These are phyloP conservation scores for Acacia pycnantha DNA, from an alignment of 331 rosid genomes.

Conservation along the genomic window DNA sequence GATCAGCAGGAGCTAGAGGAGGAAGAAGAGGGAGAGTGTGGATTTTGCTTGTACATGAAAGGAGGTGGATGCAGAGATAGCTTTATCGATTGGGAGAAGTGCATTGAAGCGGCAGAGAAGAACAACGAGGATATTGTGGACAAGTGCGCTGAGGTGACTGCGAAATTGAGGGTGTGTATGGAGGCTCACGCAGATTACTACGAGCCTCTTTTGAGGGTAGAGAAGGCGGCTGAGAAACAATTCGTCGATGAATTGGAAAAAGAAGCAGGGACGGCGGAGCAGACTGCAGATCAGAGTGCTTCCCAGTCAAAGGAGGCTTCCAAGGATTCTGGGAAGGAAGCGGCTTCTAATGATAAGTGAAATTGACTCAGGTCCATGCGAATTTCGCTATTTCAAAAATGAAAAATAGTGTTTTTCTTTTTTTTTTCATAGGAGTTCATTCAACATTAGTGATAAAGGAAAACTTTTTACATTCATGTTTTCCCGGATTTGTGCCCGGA, in stretches of 20 bases:
- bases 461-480: not conserved
- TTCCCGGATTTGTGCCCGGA: not conserved
- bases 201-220: slow-evolving; percentile 75
- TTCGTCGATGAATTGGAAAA: slow-evolving; percentile 36
- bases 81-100: slow-evolving; percentile 72
- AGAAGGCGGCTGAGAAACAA: slow-evolving; percentile 59
- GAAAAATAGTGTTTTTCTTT: not conserved
- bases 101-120: slow-evolving; percentile 73
- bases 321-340: not conserved
- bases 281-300: not conserved
- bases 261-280: not conserved
- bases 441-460: slow-evolving; percentile 11
- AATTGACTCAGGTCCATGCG: not conserved
- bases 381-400: not conserved
- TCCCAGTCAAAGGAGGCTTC: not conserved
- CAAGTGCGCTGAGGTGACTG: slow-evolving; percentile 63
- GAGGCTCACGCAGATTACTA: slow-evolving; percentile 76
- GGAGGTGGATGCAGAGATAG: slow-evolving; percentile 81
- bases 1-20: not conserved
- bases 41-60: slow-evolving; percentile 93
- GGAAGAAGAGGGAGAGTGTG: slow-evolving; percentile 46
- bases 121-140: slow-evolving; percentile 64
- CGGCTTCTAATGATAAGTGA: slow-evolving; percentile 30
- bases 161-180: slow-evolving; percentile 67
- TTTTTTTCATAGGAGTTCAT: not conserved